These are phyloP conservation scores for Hypoxylon sp. DNA, from an alignment of 2,329 filamentous ascomycete species.

Conservation along the genomic window DNA sequence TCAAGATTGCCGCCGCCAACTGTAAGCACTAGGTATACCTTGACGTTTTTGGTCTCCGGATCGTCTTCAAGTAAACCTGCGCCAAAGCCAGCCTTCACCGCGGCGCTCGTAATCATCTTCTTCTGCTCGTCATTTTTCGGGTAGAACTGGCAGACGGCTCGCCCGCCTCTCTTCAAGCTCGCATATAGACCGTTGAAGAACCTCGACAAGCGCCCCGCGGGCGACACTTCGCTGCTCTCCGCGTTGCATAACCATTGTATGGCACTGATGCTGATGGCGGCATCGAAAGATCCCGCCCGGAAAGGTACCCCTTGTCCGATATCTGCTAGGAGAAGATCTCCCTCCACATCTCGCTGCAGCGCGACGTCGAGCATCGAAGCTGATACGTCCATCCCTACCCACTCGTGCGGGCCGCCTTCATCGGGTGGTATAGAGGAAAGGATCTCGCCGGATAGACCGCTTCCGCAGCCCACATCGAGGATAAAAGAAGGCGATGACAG, in stretches of 20 bases:
- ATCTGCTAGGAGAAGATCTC: slow-evolving; percentile 92
- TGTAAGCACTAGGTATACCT: slow-evolving; percentile 94
- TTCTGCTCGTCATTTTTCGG: slow-evolving; percentile 94
- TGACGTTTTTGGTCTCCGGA: slow-evolving; percentile 93
- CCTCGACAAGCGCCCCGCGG: slow-evolving; percentile 79
- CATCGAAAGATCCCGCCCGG: slow-evolving; percentile 90
- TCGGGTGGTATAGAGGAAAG: slow-evolving; percentile 76
- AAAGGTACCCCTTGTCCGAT: slow-evolving; percentile 97
- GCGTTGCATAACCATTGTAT: slow-evolving; percentile 99
- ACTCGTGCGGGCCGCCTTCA: slow-evolving; percentile 87
- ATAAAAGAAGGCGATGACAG: slow-evolving; percentile 84
- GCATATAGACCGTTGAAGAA: slow-evolving; percentile 97
- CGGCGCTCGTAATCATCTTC: slow-evolving; percentile 90
- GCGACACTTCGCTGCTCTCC: slow-evolving; percentile 85
- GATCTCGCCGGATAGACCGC: slow-evolving; percentile 93
- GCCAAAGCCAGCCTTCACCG: slow-evolving; percentile 93
- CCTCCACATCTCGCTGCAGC: slow-evolving; percentile 89
- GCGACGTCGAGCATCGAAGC: slow-evolving; percentile 97
- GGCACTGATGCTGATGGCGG: slow-evolving; percentile 92
- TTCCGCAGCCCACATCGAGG: slow-evolving; percentile 96
- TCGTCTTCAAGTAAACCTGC: slow-evolving; percentile 96
- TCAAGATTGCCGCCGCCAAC: slow-evolving; percentile 73
- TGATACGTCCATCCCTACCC: slow-evolving; percentile 97
- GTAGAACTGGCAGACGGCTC: slow-evolving; percentile 97
- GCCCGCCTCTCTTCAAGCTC: slow-evolving; percentile 81